Evolutionary conservation across 75 land plant species (phyloP), one percentile per base, ranked within the genome.

Genomic region (Pinus tabuliformis): DNA sequence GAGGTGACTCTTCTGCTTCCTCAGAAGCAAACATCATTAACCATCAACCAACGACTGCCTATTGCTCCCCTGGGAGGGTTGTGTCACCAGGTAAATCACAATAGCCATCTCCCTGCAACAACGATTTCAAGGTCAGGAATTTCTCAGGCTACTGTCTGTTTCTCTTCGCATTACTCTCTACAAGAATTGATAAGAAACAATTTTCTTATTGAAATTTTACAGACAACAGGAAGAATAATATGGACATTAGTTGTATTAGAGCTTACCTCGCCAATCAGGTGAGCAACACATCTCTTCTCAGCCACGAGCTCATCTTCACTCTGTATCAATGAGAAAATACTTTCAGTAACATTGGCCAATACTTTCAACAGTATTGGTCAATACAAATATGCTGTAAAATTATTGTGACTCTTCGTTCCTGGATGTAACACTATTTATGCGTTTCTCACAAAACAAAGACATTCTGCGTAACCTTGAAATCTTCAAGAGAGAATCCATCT

Each of bases 51-150:
- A 11, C 8, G 1, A 39, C 8, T 68, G 52, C 49, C 78, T 83
- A 92, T 83, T 86, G 83, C 76, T 95, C 98, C 60, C 98, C 98
- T 18, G 98, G 98, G 61, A 95, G 91, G 87, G 84, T 95, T 15
- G 98, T 95, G 72, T 95, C 98, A 70, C 85, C 97, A 11, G 98
- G 91, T 2, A 95, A 87, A 73, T 95, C 93, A 80, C 98, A 95
- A 76, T 77, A 82, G 26, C 90, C 98, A 81, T 84, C 85, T 26
- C 86, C 95, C 92, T 92, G 74, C 14, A 83, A 81, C 71, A 49
- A 75, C 37, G 52, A 80, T 28, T 68, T 70, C 54, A 45, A 33
- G 5, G 39, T 45, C 62, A 28, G 15, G 16, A n/a, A 7, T 68
- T 16, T 60, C 14, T 57, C 12, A 54, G 13, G 11, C 36, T 45